Evolutionary conservation across 1,139 yeast genomes (phyloP), one percentile per base, ranked within the genome.

Genomic region (Suhomyces bolitotheri): DNA sequence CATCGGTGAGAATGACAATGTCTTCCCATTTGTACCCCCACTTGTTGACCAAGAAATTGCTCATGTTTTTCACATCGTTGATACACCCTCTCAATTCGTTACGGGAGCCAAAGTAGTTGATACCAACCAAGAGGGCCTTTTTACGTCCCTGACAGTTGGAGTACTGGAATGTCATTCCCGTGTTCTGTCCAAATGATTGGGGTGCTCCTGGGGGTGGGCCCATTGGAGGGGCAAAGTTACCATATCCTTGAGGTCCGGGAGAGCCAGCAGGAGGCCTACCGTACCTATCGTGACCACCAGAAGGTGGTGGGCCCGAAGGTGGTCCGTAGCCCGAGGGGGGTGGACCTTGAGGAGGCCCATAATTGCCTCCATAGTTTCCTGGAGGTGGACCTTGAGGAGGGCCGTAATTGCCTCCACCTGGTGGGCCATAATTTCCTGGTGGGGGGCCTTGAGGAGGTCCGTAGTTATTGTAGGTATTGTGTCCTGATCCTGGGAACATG

Each of bases 61-160:
- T 67, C 73, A 82, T 80, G 56, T 80, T 82, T 47, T 74, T 69
- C 22, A 78, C 86, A 60, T 84, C 94, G 53, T 90, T 90, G 58
- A 90, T 85, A 60, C 97, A 89, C 1, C 97, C 97, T 37, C 82
- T 68, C 42, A 90, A 68, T 45, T 74, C 80, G 56, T 80, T 82
- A 32, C 62, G 64, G n/a, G 83, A 61, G 8, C 95, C 95, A 49
- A 80, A 71, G 61, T 90, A 90, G 64, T 90, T 90, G 62, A 88
- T 84, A 7, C 97, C 97, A 36, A 90, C 73, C 39, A 89, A 61
- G 40, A 90, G 62, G 1, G 97, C 97, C 65, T 89, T 90, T 47
- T 82, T 78, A 32, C 67, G 66, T 13, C 95, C 95, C 1, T 76
- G 62, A 68, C 92, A 84, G 58, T 78, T 78, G 24, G 95, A 86